Evolutionary conservation across 768 basidiomycete species (phyloP).

Genomic region (Boletus rubescentipes): DNA sequence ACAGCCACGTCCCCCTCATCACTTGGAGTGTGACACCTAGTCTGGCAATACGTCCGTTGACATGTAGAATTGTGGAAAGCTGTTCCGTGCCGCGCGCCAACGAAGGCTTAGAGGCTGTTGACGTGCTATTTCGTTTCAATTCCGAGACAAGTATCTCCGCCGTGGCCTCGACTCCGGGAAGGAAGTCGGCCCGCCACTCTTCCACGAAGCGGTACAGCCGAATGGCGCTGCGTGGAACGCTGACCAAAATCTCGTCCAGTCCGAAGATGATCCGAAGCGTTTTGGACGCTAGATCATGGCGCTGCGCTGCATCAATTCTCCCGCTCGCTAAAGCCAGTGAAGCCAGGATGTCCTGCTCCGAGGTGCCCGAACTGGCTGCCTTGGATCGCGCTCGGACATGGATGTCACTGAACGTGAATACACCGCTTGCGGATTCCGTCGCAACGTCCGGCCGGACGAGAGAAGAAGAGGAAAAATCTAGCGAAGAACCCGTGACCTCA

Average conservation of each 20-base stretch:
- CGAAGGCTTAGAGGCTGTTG: slow-evolving; percentile 32
- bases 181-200: slow-evolving; percentile 79
- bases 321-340: slow-evolving; percentile 51
- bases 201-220: slow-evolving; percentile 76
- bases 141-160: slow-evolving; percentile 66
- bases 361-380: slow-evolving; percentile 36
- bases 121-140: slow-evolving; percentile 44
- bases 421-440: slow-evolving; percentile 47
- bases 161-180: slow-evolving; percentile 71
- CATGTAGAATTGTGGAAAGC: slow-evolving; percentile 35
- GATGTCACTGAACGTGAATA: slow-evolving; percentile 48
- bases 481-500: slow-evolving; percentile 48
- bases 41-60: slow-evolving; percentile 52
- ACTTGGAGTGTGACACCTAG: slow-evolving; percentile 70
- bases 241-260: slow-evolving; percentile 47
- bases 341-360: slow-evolving; percentile 59
- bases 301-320: slow-evolving; percentile 45
- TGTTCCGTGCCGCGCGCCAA: slow-evolving; percentile 17
- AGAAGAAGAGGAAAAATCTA: slow-evolving; percentile 24
- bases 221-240: slow-evolving; percentile 79
- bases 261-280: slow-evolving; percentile 45
- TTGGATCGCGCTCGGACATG: slow-evolving; percentile 59
- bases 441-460: slow-evolving; percentile 12
- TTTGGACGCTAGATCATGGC: slow-evolving; percentile 43
- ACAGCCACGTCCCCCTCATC: slow-evolving; percentile 87